A percentile compares a stretch with the other conserved stretches of the same genome.
phyloP scores from a whole-genome alignment of 2,329 filamentous ascomycete species.

The Metarhizium guizhouense region DNA sequence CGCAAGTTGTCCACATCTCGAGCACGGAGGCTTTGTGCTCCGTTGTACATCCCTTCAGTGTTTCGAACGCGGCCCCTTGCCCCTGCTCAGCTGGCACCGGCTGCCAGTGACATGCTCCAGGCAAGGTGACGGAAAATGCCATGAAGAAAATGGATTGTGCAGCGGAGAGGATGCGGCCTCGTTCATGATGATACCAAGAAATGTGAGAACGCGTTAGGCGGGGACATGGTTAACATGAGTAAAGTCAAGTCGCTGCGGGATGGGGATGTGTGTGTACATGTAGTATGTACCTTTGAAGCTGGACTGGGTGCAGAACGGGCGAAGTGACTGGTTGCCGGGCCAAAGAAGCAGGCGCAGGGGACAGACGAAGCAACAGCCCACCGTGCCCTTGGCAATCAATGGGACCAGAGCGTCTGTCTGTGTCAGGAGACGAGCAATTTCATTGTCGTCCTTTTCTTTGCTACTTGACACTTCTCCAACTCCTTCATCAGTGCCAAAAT shows the following conservation, averaged over 20 bases:
- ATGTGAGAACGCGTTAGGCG: too few relatives aligned
- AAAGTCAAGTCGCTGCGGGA: too few relatives aligned
- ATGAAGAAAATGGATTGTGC: too few relatives aligned
- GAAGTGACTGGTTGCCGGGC: neutral
- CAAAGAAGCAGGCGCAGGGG: neutral
- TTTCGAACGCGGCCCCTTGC: neutral
- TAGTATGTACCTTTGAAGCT: too few relatives aligned
- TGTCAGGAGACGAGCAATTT: conserved; percentile 3
- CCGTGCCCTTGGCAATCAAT: neutral
- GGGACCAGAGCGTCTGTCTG: neutral
- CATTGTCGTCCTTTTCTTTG: neutral
- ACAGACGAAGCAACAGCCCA: neutral
- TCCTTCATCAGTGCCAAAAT: neutral
- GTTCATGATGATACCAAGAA: too few relatives aligned
- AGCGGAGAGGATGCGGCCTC: too few relatives aligned
- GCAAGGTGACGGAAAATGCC: too few relatives aligned
- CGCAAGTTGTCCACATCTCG: neutral
- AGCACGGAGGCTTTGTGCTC: neutral
- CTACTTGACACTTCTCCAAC: neutral
- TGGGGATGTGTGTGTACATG: too few relatives aligned
- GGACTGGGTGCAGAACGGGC: neutral
- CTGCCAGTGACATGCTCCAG: too few relatives aligned
- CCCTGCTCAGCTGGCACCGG: neutral
- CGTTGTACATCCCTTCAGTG: neutral
- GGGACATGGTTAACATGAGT: too few relatives aligned